These are phyloP conservation scores for Boletus semigastroideus DNA, from an alignment of 1,284 basidiomycete genomes.

Conservation along the genomic window DNA sequence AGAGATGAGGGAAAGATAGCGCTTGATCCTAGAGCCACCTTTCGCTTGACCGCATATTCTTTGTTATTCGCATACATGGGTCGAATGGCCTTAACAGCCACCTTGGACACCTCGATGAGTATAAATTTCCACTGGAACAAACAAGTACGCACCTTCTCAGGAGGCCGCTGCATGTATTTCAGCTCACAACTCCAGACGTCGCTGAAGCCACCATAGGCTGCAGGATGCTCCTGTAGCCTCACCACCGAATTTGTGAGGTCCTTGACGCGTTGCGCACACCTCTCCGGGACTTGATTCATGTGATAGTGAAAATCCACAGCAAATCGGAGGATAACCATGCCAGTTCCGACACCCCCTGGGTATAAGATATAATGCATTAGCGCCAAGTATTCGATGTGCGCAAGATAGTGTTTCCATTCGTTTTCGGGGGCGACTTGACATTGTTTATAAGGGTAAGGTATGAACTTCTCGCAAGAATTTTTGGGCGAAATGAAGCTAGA, in stretches of 20 bases:
- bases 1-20: background rate
- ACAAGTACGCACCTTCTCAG: slow-evolving; percentile 14
- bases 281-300: background rate
- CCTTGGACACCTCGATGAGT: slow-evolving; percentile 21
- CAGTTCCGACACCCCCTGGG: background rate
- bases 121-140: background rate
- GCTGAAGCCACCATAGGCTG: slow-evolving; percentile 27
- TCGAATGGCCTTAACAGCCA: slow-evolving; percentile 46
- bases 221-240: slow-evolving; percentile 16
- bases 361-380: too few relatives aligned
- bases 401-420: too few relatives aligned
- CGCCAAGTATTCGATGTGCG: too few relatives aligned
- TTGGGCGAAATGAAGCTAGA: fast-evolving
- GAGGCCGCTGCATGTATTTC: background rate
- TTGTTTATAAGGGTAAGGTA: background rate
- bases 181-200: slow-evolving; percentile 26
- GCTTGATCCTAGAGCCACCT: slow-evolving; percentile 14
- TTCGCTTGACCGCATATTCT: slow-evolving; percentile 35
- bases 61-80: slow-evolving; percentile 28
- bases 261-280: background rate
- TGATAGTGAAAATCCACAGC: background rate
- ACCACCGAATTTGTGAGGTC: slow-evolving; percentile 17
- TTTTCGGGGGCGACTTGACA: background rate
- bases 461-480: too few relatives aligned
- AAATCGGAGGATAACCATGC: background rate